Evolutionary conservation across 2,329 filamentous ascomycete species (phyloP).

Genomic region (Claviceps arundinis): DNA sequence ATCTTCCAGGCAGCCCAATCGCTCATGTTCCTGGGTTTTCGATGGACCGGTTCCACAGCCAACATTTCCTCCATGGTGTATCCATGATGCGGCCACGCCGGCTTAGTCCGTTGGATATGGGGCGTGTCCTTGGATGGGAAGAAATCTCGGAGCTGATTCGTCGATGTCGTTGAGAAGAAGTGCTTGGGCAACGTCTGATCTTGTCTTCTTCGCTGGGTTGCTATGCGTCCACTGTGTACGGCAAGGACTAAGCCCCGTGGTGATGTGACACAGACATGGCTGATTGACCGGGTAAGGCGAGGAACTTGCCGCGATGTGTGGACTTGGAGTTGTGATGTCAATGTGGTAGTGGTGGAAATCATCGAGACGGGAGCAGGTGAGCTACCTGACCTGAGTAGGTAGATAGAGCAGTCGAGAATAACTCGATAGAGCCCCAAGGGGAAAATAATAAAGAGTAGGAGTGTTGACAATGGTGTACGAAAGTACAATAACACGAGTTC

Average conservation of each 20-base stretch:
- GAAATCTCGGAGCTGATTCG: constrained; percentile 38
- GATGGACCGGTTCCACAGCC: constrained; percentile 60
- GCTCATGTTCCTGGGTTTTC: constrained; percentile 55
- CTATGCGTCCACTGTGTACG: constrained; percentile 6
- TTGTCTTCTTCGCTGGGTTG: constrained; percentile 4
- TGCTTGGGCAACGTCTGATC: constrained; percentile 12
- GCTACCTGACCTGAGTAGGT: neutral
- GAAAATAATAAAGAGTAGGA: neutral
- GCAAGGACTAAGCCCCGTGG: constrained; percentile 4
- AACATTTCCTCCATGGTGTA: constrained; percentile 74
- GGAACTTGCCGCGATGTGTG: constrained; percentile 12
- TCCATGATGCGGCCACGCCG: constrained; percentile 58
- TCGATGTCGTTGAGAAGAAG: constrained; percentile 42
- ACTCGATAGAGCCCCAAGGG: neutral
- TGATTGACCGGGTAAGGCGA: constrained; percentile 9
- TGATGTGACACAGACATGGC: constrained; percentile 3
- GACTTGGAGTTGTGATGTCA: constrained; percentile 6
- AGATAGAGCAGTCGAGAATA: neutral
- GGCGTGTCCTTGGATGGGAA: constrained; percentile 49
- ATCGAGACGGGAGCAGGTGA: constrained; percentile 8
- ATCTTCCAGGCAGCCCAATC: constrained; percentile 69
- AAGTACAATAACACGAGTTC: too few species aligned
- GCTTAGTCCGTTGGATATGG: constrained; percentile 47
- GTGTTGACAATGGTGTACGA: too few species aligned
- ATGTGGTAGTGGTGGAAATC: constrained; percentile 15